Conservation (phyloP, 2,329 filamentous ascomycete species). For the Colletotrichum gigasporum region DNA sequence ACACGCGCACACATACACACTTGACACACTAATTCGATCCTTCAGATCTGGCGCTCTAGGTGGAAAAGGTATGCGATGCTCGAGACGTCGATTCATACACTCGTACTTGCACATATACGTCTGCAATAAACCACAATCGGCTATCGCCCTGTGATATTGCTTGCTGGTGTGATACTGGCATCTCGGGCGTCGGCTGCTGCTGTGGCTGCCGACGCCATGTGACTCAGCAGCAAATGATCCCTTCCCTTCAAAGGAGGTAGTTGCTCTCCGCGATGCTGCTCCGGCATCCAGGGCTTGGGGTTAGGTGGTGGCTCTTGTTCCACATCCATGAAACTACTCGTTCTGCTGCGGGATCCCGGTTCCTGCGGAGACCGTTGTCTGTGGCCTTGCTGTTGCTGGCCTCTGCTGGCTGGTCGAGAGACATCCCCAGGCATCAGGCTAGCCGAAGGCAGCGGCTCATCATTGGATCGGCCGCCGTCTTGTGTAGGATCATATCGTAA, state of each 20-base stretch:
- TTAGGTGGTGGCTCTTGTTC: constrained; percentile 16
- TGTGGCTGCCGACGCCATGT: constrained; percentile 46
- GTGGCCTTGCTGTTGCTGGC: constrained; percentile 19
- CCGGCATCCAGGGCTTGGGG: constrained; percentile 24
- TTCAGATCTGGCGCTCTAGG: neutral
- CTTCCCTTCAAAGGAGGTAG: constrained; percentile 32
- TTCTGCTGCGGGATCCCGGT: constrained; percentile 25
- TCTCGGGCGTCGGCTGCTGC: constrained; percentile 39
- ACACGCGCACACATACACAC: neutral
- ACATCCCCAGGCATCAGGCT: constrained; percentile 20
- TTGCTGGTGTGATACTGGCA: constrained; percentile 5
- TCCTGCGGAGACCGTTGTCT: constrained; percentile 23
- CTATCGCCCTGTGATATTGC: constrained; percentile 22
- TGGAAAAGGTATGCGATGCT: neutral
- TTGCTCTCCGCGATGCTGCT: constrained; percentile 25
- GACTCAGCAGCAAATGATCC: constrained; percentile 42
- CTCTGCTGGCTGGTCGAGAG: constrained; percentile 28
- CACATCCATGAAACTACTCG: constrained; percentile 31
- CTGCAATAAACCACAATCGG: neutral
- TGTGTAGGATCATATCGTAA: constrained; percentile 29
- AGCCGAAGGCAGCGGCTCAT: constrained; percentile 5
- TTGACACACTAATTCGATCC: neutral
- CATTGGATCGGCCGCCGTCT: constrained; percentile 21
- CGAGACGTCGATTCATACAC: neutral
- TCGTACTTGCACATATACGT: neutral